Evolutionary conservation across 371 early-diverging fungal genomes (phyloP).

Genomic region (Vavraia culicis): DNA sequence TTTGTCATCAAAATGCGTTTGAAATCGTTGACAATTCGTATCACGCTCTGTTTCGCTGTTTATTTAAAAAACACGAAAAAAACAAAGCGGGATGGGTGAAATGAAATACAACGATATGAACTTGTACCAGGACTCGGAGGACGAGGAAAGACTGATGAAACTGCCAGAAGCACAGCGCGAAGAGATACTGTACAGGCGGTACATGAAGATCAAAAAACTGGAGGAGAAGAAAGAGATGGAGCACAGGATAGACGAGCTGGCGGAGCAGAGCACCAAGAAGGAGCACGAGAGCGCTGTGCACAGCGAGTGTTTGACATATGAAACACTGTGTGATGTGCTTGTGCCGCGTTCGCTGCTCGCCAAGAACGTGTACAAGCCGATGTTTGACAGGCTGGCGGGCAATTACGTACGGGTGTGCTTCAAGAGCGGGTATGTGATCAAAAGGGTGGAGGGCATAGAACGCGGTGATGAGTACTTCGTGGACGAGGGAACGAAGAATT

Average conservation of each 20-base stretch:
- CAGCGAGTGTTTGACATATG: background rate
- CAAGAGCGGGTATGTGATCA: conserved; percentile 13
- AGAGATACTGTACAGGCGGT: conserved; percentile 20
- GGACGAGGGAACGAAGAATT: background rate
- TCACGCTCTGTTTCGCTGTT: no score
- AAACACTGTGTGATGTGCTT: conserved; percentile 8
- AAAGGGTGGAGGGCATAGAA: conserved; percentile 11
- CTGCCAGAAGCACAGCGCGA: conserved; percentile 24
- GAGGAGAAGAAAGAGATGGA: conserved; percentile 17
- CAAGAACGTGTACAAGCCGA: conserved; percentile 17
- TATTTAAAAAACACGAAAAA: no score
- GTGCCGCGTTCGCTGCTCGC: conserved; percentile 14
- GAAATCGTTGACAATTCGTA: no score
- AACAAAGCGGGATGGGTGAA: no score
- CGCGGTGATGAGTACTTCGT: conserved; percentile 12
- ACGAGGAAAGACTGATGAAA: conserved; percentile 6
- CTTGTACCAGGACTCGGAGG: conserved; percentile 12
- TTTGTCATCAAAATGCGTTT: no score
- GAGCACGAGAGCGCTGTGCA: background rate
- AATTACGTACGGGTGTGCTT: conserved; percentile 16
- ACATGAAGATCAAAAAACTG: conserved; percentile 3
- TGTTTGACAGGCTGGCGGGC: conserved; percentile 8
- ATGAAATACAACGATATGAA: conserved; percentile 6
- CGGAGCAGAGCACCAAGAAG: background rate
- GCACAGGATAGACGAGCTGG: background rate